Base-by-base conservation (phyloP, 1,139 yeast species). In the Tardiomyces depauwii region DNA sequence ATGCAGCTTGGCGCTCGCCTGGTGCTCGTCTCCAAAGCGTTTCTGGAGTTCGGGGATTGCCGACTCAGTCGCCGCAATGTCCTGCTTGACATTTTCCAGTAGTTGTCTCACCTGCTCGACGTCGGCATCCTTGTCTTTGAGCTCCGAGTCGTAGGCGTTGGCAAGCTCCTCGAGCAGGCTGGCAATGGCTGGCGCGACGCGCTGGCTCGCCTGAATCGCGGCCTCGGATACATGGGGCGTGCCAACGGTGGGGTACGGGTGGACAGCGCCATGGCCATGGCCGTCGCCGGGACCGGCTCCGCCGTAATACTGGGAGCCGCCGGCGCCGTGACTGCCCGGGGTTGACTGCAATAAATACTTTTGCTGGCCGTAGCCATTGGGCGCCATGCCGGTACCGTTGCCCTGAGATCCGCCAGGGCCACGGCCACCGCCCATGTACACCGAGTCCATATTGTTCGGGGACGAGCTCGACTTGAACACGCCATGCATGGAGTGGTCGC, bases 101-200 rank as follows among this genome's bases (percentile, higher is more conserved):
- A 71, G 56, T 41, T 63, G 62, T 19, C 70, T 67, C 28, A 74
- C 73, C 48, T 74, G 76, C 36, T 64, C 64, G 14, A 66, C 60
- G 50, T 72, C 76, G 0, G 67, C 67, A 39, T 77, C 79, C 51
- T 76, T 74, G 47, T 77, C 74, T 28, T 61, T 65, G 32, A 77
- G 55, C 52, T 75, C 81, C 4, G 61, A 55, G 50, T 78, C 82
- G 55, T 75, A 81, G 0, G 77, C 71, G 45, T 66, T 68, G 0
- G 86, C 80, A 40, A 79, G 61, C 18, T 72, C 77, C 42, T 72
- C 76, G 48, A 82, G 59, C 33, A 69, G 66, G 18, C 73, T 77
- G 14, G 70, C 55, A 47, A 78, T 55, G 23, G 66, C 64, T 6
- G 70, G 67, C 0, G 74, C 66, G 2, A 69, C 65, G 40, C 61